Evolutionary conservation across 1,284 basidiomycete genomes (phyloP), one percentile per base, ranked within the genome.

Genomic region (Rhodotorula sp.): DNA sequence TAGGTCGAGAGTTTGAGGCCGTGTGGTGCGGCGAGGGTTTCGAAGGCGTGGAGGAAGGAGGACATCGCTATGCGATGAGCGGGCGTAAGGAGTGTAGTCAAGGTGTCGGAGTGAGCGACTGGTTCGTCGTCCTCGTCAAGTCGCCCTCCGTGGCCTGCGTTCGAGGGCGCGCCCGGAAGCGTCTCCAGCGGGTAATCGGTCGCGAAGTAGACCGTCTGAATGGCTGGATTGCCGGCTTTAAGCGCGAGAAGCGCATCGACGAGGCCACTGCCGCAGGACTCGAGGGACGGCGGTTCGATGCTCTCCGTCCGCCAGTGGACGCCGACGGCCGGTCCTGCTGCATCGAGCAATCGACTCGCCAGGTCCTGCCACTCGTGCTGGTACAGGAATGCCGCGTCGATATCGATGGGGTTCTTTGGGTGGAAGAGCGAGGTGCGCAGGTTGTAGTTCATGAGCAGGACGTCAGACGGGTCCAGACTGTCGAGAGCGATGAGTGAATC

Each of bases 231-330:
- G 18, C 48, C 11, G 24, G 40, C 50, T 15, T 74, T 57, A 34
- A 77, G 47, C 13, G 54, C 30, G 4, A 60, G 37, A 10, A 78
- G 65, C 24, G 66, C 63, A 40, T 69, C 58, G 15, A 77, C 51
- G 24, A 78, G 67, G 5, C 64, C 64, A 1, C n/a, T 18, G 5
- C 72, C 71, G 70, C 77, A 77, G 7, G 64, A 40, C 2, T 47
- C 59, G 18, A 77, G 64, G 34, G 67, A 67, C 13, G 51, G 30
- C 0, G 70, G 28, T 0, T 59, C 54, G 46, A 79, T 61, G 0
- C 70, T 74, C 46, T 79, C 78, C 28, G 75, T 75, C 9, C 78
- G 64, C 78, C 78, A 79, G 54, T 79, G 78, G 20, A 77, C 67
- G 3, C 71, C 76, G 26, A 75, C 59, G 44, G 69, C 73, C 11